Conservation (phyloP, 2,329 filamentous ascomycete genomes). For the Arthroderma sp. region DNA sequence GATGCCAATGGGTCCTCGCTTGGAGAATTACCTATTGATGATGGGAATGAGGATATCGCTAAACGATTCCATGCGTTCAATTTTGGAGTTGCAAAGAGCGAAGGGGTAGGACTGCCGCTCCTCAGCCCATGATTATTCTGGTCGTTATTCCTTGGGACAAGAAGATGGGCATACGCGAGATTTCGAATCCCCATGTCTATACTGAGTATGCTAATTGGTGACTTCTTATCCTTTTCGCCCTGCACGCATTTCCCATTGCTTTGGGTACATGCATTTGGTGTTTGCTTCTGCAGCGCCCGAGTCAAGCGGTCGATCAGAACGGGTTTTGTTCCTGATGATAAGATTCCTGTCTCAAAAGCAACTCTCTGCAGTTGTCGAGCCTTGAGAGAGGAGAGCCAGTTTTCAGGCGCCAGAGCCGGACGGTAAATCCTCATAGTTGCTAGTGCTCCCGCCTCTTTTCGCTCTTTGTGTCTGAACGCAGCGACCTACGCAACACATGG, state of each 20-base stretch:
- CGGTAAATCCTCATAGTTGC: constrained; percentile 1
- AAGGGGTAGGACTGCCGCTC: no score
- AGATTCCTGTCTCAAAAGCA: constrained; percentile 48
- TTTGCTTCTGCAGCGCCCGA: background rate
- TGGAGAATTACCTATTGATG: background rate
- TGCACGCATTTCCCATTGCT: background rate
- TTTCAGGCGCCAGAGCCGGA: constrained; percentile 1
- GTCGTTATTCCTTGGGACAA: constrained; percentile 15
- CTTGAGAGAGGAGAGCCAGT: constrained; percentile 35
- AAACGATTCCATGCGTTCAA: constrained; percentile 33
- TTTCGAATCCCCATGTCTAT: constrained; percentile 80
- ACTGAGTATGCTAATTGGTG: constrained; percentile 48
- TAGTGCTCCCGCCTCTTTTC: no score
- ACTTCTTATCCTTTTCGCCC: constrained; percentile 19
- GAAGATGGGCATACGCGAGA: constrained; percentile 57
- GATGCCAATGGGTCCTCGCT: background rate
- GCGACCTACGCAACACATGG: no score
- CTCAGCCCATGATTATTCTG: no score
- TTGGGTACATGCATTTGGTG: background rate
- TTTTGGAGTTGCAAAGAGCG: constrained; percentile 5
- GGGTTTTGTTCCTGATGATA: constrained; percentile 47
- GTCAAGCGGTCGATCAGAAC: constrained; percentile 40
- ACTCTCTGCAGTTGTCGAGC: constrained; percentile 43
- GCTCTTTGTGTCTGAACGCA: no score
- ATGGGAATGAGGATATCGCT: constrained; percentile 18